Conservation (phyloP, 2,329 filamentous ascomycete genomes). For the Bisporella sp. region DNA sequence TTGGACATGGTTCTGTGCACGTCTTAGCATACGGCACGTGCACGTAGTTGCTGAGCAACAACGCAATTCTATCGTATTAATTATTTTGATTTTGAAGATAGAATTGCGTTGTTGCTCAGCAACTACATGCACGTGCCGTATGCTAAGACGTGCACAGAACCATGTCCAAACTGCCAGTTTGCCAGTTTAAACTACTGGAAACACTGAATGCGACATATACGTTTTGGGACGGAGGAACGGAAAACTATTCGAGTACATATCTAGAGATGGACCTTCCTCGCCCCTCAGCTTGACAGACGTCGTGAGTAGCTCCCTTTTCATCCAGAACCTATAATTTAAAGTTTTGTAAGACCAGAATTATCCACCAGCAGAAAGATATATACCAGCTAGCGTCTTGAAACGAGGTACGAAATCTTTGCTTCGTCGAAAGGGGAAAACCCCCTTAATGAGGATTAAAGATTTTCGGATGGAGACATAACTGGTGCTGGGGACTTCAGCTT, state of each 20-base stretch:
- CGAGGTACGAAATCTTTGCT: constrained; percentile 18
- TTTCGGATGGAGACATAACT: constrained; percentile 12
- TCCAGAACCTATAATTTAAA: constrained; percentile 16
- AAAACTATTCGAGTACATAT: constrained; percentile 17
- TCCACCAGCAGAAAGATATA: constrained; percentile 15
- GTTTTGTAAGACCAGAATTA: constrained; percentile 14
- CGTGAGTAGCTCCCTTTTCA: constrained; percentile 14
- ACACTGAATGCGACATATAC: constrained; percentile 15
- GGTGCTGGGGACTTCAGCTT: constrained; percentile 9
- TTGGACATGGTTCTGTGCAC: too few species aligned
- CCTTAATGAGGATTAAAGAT: constrained; percentile 12
- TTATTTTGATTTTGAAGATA: too few species aligned
- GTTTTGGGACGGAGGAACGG: constrained; percentile 16
- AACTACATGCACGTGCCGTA: too few species aligned
- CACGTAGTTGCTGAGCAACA: too few species aligned
- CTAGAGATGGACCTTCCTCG: constrained; percentile 15
- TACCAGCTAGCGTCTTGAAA: constrained; percentile 16
- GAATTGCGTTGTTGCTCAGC: too few species aligned
- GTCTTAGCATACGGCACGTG: too few species aligned
- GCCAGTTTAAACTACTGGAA: too few species aligned
- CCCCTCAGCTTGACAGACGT: constrained; percentile 13
- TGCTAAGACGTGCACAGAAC: too few species aligned
- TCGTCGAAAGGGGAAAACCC: constrained; percentile 12
- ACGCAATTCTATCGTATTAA: too few species aligned
- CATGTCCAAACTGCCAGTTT: too few species aligned